These are phyloP conservation scores for Malassezia psittaci DNA, from an alignment of 1,284 basidiomycete genomes.

Conservation along the genomic window DNA sequence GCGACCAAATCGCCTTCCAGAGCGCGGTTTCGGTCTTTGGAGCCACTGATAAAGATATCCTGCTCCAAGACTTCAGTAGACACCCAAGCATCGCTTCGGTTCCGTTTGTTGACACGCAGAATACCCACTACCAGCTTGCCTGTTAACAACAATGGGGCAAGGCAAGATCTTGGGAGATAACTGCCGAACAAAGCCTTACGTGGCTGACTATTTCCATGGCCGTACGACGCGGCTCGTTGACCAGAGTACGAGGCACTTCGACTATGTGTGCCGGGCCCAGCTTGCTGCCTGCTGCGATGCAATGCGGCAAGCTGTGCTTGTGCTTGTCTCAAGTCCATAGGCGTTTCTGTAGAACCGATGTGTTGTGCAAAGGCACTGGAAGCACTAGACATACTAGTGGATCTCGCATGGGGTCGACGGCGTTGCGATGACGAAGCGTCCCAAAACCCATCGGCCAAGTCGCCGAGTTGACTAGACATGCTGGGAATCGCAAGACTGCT, in stretches of 20 bases:
- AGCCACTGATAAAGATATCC: constrained; percentile 82
- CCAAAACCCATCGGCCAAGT: constrained; percentile 30
- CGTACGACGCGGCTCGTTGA: constrained; percentile 57
- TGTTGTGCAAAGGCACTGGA: constrained; percentile 4
- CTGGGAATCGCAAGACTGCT: constrained; percentile 23
- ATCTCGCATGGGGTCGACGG: constrained; percentile 21
- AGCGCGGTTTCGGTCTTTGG: constrained; percentile 95
- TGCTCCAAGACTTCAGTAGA: constrained; percentile 97
- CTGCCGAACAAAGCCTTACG: constrained; percentile 98
- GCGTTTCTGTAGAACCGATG: constrained; percentile 29
- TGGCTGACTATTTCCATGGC: constrained; percentile 14
- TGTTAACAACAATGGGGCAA: constrained; percentile 91
- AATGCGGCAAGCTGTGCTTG: constrained; percentile 91
- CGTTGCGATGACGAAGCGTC: constrained; percentile 10
- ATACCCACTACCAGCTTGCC: constrained; percentile 97
- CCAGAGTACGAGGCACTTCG: constrained; percentile 80
- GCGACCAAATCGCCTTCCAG: constrained; percentile 98
- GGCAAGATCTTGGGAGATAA: constrained; percentile 91
- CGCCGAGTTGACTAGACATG: constrained; percentile 2
- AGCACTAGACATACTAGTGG: constrained; percentile 7
- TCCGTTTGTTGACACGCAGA: constrained; percentile 94
- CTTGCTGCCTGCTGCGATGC: constrained; percentile 70
- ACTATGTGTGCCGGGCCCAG: constrained; percentile 74
- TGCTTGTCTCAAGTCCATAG: constrained; percentile 49
- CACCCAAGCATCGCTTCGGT: constrained; percentile 96